phyloP scores from a whole-genome alignment of 1,139 yeast genomes.

The Candida smagusa region DNA sequence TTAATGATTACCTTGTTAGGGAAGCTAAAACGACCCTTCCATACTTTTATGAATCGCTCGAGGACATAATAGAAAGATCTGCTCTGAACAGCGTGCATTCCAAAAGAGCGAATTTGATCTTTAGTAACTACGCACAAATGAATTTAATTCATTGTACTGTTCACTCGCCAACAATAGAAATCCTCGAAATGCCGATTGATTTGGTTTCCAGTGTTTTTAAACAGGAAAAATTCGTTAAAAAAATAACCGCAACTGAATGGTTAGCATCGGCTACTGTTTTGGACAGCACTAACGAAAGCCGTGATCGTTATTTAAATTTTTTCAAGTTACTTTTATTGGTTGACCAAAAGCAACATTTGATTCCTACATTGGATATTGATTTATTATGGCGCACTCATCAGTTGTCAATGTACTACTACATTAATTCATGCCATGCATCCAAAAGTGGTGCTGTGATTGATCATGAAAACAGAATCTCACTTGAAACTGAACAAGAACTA shows the following conservation, averaged over 20 bases:
- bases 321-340: slow-evolving; percentile 16
- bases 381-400: slow-evolving; percentile 42
- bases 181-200: slow-evolving; percentile 22
- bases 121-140: slow-evolving; percentile 16
- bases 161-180: slow-evolving; percentile 8
- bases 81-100: slow-evolving; percentile 2
- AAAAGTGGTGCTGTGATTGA: slow-evolving; percentile 16
- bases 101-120: slow-evolving; percentile 4
- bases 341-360: slow-evolving; percentile 15
- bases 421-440: slow-evolving; percentile 16
- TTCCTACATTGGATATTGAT: slow-evolving; percentile 41
- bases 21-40: neutral
- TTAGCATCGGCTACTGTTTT: slow-evolving; percentile 19
- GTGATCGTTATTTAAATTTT: slow-evolving; percentile 25
- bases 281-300: slow-evolving; percentile 19
- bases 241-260: slow-evolving; percentile 31
- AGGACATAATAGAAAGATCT: slow-evolving; percentile 1
- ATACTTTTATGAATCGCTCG: slow-evolving; percentile 1
- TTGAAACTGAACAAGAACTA: slow-evolving; percentile 16
- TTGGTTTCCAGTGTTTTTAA: slow-evolving; percentile 30
- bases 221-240: slow-evolving; percentile 29
- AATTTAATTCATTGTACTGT: slow-evolving; percentile 21
- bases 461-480: slow-evolving; percentile 29
- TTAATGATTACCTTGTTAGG: slow-evolving; percentile 6
- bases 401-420: slow-evolving; percentile 23